phyloP scores from a whole-genome alignment of 805 yeast genomes.

The Dipodascus geniculatus region DNA sequence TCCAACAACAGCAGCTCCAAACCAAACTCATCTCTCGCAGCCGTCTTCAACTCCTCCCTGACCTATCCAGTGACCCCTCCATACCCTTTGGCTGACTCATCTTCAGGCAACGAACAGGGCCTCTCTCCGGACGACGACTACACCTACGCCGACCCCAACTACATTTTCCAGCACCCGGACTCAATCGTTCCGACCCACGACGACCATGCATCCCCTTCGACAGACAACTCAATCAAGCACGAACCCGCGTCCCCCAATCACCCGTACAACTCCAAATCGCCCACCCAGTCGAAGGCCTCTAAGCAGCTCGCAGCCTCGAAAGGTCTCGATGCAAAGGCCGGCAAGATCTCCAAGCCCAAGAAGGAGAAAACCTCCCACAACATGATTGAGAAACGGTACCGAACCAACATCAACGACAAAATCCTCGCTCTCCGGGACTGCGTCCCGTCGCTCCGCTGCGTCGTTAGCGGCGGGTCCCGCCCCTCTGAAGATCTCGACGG shows the following conservation, averaged over 20 bases:
- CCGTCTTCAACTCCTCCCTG: not conserved
- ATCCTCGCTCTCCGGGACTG: conserved; percentile 60
- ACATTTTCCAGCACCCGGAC: not conserved
- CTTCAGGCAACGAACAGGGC: conserved; percentile 1
- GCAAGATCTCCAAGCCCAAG: conserved; percentile 22
- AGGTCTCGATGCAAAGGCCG: conserved; percentile 5
- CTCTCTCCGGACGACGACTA: not conserved
- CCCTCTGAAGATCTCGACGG: conserved; percentile 55
- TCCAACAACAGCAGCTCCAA: conserved; percentile 3
- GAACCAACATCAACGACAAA: conserved; percentile 65
- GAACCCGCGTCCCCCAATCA: not conserved
- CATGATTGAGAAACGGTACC: conserved; percentile 68
- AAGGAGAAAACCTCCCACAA: conserved; percentile 55
- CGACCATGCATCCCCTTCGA: not conserved
- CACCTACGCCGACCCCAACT: not conserved
- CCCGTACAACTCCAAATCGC: not conserved
- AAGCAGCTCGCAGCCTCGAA: conserved; percentile 4
- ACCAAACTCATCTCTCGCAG: conserved; percentile 2
- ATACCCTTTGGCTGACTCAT: conserved; percentile 1
- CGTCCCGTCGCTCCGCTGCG: conserved; percentile 65
- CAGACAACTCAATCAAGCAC: not conserved
- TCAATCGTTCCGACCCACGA: conserved; percentile 1
- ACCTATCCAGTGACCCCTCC: conserved; percentile 8
- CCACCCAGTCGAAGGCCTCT: not conserved
- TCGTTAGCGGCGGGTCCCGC: conserved; percentile 35